A percentile compares a stretch with the other conserved stretches of the same genome.
Evolutionary conservation across 2,329 filamentous ascomycete species (phyloP).

Genomic region (Paraphaeosphaeria sporulosa): DNA sequence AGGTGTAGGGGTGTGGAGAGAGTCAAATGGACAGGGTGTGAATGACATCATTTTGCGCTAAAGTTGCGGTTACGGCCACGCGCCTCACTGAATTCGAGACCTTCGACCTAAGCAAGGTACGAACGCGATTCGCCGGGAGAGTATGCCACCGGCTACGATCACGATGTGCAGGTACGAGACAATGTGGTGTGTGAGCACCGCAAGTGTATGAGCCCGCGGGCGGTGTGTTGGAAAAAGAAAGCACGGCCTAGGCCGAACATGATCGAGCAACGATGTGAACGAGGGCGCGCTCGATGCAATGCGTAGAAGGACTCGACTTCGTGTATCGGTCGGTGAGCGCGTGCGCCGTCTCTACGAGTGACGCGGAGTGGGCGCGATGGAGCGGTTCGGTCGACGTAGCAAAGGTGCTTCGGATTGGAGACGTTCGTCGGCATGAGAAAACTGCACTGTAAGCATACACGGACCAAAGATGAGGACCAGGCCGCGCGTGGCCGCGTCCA

Average conservation of each 20-base stretch:
- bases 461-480: not conserved
- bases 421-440: not conserved
- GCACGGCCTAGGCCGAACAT: not conserved
- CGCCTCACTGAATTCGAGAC: not conserved
- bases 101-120: not conserved
- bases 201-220: too few species aligned
- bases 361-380: not conserved
- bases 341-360: not conserved
- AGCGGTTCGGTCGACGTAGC: not conserved
- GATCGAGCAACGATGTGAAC: not conserved
- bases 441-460: not conserved
- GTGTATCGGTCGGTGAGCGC: too few species aligned
- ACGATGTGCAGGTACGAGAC: not conserved
- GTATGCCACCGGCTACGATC: not conserved
- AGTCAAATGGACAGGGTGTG: not conserved
- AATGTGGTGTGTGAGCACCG: not conserved
- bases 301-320: not conserved
- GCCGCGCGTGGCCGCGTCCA: too few species aligned
- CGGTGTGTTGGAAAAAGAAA: too few species aligned
- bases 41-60: not conserved
- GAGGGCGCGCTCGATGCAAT: not conserved
- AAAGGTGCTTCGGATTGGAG: not conserved
- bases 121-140: not conserved
- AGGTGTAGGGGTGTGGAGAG: slow-evolving; percentile 2
- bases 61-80: not conserved